Evolutionary conservation across 768 basidiomycete genomes (phyloP).

Genomic region (Pleurotus cornucopiae): DNA sequence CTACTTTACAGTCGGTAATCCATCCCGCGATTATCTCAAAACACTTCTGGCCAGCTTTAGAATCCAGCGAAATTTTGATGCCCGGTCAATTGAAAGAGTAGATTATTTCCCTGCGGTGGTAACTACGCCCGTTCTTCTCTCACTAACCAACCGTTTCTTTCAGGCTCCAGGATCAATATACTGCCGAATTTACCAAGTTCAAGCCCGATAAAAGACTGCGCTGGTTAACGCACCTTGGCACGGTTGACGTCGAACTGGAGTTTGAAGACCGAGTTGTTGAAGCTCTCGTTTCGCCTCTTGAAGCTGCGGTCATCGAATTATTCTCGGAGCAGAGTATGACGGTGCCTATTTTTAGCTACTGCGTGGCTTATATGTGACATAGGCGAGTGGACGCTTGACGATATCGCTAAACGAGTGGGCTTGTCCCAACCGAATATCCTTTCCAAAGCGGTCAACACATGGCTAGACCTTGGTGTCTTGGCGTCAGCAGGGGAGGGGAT

Average conservation of each 20-base stretch:
- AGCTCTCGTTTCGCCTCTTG: slow-evolving; percentile 78
- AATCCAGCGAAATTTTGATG: slow-evolving; percentile 68
- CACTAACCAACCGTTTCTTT: not conserved
- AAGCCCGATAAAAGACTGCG: slow-evolving; percentile 91
- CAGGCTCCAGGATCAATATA: slow-evolving; percentile 75
- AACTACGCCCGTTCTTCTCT: not conserved
- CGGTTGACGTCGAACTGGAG: slow-evolving; percentile 74
- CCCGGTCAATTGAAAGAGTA: slow-evolving; percentile 84
- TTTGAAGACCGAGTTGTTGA: slow-evolving; percentile 76
- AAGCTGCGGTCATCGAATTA: slow-evolving; percentile 86
- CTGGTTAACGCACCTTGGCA: slow-evolving; percentile 89
- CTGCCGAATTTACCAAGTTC: slow-evolving; percentile 70
- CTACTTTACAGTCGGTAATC: slow-evolving; percentile 50
- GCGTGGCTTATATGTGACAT: not conserved
- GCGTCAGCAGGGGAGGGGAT: slow-evolving; percentile 58
- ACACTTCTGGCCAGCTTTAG: slow-evolving; percentile 92
- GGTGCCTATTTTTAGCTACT: no score
- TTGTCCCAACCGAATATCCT: slow-evolving; percentile 60
- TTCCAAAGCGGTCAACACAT: slow-evolving; percentile 73
- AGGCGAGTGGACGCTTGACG: slow-evolving; percentile 73
- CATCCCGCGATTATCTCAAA: slow-evolving; percentile 91
- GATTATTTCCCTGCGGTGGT: slow-evolving; percentile 16
- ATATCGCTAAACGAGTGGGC: slow-evolving; percentile 61
- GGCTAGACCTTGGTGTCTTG: slow-evolving; percentile 80
- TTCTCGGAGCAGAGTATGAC: slow-evolving; percentile 65